These are phyloP conservation scores for Petrea volubilis DNA, from an alignment of 257 asterid genomes.

Conservation along the genomic window DNA sequence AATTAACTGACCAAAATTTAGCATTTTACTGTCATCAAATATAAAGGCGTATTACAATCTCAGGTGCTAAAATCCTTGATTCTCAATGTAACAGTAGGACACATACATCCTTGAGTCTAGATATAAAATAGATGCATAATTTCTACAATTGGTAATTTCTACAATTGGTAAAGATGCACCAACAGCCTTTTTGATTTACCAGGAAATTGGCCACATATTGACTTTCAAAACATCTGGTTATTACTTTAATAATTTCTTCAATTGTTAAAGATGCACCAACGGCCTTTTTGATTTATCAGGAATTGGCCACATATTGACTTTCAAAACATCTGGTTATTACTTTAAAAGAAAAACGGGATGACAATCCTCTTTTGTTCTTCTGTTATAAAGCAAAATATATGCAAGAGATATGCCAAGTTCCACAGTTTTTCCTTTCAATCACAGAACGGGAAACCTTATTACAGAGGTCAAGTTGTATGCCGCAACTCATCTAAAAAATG, in stretches of 20 bases:
- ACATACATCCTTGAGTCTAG: no score
- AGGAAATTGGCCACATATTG: neutral
- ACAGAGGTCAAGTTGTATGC: neutral
- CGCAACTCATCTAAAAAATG: neutral
- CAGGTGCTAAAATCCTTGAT: neutral
- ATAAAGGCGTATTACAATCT: neutral
- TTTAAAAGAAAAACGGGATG: no score
- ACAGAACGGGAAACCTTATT: neutral
- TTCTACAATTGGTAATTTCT: no score
- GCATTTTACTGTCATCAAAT: neutral
- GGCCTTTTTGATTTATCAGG: neutral
- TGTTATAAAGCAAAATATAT: neutral
- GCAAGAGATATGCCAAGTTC: neutral
- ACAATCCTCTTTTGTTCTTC: no score
- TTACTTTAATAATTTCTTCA: no score
- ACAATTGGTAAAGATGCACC: conserved; percentile 4
- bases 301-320: neutral
- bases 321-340: no score
- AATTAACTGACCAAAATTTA: neutral
- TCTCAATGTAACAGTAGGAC: neutral
- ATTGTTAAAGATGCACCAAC: conserved; percentile 1
- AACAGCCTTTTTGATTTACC: conserved; percentile 1
- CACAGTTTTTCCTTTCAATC: neutral
- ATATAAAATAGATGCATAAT: neutral
- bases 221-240: no score